Percentiles rank a stretch among this genome's conserved stretches.
Conservation (phyloP, 169 alveolate genomes). For the Cryptosporidium bovis region DNA sequence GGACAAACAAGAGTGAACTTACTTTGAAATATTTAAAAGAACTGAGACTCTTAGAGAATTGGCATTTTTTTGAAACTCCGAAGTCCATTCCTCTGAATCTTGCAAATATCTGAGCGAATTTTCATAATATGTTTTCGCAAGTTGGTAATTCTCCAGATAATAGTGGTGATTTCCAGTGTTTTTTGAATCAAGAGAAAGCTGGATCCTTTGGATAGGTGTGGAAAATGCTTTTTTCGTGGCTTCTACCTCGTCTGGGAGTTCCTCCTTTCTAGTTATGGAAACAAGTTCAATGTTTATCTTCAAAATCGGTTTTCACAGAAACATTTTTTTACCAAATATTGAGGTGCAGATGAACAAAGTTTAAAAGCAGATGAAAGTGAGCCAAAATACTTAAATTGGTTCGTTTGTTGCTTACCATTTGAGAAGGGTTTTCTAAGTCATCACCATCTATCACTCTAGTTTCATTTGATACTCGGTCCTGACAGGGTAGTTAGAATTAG, state of each 20-base stretch:
- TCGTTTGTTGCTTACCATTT: too few species aligned
- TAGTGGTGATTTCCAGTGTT: conserved; percentile 52
- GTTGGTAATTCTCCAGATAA: conserved; percentile 12
- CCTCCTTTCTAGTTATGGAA: conserved; percentile 35
- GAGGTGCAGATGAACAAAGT: too few species aligned
- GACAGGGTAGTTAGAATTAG: too few species aligned
- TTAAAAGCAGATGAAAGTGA: too few species aligned
- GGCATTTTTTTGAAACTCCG: conserved; percentile 22
- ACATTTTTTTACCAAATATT: too few species aligned
- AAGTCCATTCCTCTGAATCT: conserved; percentile 43
- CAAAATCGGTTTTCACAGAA: too few species aligned
- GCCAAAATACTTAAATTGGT: too few species aligned
- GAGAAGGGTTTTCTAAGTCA: too few species aligned
- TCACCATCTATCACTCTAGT: too few species aligned
- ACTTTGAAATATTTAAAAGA: conserved; percentile 60
- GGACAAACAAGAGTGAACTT: conserved; percentile 1
- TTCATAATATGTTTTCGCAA: conserved; percentile 41
- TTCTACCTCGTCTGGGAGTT: conserved; percentile 20
- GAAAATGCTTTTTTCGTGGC: background rate
- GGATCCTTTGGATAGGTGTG: conserved; percentile 43
- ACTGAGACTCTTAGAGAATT: conserved; percentile 38
- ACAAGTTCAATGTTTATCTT: conserved; percentile 19
- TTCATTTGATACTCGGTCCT: too few species aligned
- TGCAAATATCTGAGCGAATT: conserved; percentile 35
- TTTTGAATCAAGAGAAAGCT: conserved; percentile 51